Conservation (phyloP, 805 yeast genomes). For the Blastobotrys chiropterorum region DNA sequence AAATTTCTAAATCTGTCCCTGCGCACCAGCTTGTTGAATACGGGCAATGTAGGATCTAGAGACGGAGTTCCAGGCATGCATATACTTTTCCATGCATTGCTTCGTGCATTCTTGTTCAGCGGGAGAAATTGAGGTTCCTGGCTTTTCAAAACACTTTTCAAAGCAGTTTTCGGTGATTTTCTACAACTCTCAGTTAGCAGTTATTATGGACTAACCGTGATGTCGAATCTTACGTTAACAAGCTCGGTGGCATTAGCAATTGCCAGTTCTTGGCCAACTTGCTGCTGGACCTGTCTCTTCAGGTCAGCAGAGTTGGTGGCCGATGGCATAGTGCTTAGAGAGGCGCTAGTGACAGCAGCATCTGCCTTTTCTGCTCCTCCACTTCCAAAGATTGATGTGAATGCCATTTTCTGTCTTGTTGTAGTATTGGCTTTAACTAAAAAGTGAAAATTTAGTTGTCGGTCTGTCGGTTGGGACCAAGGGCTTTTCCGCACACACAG, state of each 20-base stretch:
- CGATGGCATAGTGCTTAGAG: constrained; percentile 13
- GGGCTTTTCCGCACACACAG: too few relatives aligned
- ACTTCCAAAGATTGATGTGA: constrained; percentile 20
- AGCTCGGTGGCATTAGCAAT: constrained; percentile 87
- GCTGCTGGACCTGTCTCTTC: constrained; percentile 59
- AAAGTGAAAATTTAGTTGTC: too few relatives aligned
- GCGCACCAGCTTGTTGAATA: constrained; percentile 47
- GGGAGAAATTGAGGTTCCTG: constrained; percentile 43
- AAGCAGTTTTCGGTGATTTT: constrained; percentile 84
- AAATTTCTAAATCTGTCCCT: constrained; percentile 9
- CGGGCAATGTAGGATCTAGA: constrained; percentile 72
- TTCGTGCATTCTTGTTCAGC: constrained; percentile 62
- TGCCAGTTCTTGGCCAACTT: constrained; percentile 77
- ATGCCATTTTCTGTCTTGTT: constrained; percentile 3
- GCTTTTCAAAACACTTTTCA: constrained; percentile 64
- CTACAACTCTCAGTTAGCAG: constrained; percentile 17
- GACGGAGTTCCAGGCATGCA: constrained; percentile 85
- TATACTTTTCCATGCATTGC: constrained; percentile 78
- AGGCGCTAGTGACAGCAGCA: constrained; percentile 2
- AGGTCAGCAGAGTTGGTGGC: constrained; percentile 32
- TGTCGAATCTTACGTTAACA: constrained; percentile 46
- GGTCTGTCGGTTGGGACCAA: too few relatives aligned
- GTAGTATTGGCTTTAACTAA: background rate
- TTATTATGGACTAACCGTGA: background rate
- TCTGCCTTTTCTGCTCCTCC: constrained; percentile 15